Conservation (phyloP, 2,329 filamentous ascomycete species). For the Amauroascus niger region DNA sequence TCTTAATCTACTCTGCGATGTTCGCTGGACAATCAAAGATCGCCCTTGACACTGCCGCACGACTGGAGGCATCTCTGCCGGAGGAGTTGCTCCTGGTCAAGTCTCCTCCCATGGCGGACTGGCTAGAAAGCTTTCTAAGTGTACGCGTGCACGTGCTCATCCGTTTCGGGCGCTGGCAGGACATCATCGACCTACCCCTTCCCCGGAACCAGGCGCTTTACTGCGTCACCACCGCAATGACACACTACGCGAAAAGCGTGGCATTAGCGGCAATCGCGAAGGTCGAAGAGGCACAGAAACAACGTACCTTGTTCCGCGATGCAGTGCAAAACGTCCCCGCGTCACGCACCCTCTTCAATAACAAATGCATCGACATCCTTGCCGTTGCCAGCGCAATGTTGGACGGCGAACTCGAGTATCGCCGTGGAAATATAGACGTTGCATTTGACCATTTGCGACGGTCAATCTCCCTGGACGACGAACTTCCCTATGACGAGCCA, state of each 20-base stretch:
- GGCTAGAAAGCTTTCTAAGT: slow-evolving; percentile 61
- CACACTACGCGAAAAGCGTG: slow-evolving; percentile 58
- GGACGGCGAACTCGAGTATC: slow-evolving; percentile 64
- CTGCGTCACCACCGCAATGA: slow-evolving; percentile 59
- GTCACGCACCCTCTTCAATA: slow-evolving; percentile 59
- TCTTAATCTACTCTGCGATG: slow-evolving; percentile 68
- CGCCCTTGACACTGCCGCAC: slow-evolving; percentile 51
- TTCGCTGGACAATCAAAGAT: slow-evolving; percentile 57
- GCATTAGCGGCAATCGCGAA: slow-evolving; percentile 52
- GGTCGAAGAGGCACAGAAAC: slow-evolving; percentile 35
- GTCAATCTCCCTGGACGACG: slow-evolving; percentile 52
- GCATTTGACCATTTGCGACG: slow-evolving; percentile 53
- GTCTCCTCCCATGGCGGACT: slow-evolving; percentile 67
- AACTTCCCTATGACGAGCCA: slow-evolving; percentile 60
- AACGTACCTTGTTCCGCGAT: slow-evolving; percentile 44
- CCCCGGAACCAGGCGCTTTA: slow-evolving; percentile 54
- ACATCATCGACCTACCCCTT: slow-evolving; percentile 49
- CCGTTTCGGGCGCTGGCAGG: slow-evolving; percentile 63
- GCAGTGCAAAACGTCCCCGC: slow-evolving; percentile 46
- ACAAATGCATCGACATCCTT: slow-evolving; percentile 55
- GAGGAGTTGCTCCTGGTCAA: slow-evolving; percentile 54
- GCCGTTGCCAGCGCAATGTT: slow-evolving; percentile 55
- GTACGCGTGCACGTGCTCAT: slow-evolving; percentile 61
- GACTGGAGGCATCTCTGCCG: slow-evolving; percentile 54
- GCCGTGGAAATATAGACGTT: slow-evolving; percentile 46